phyloP scores from a whole-genome alignment of 345 rosid genomes.

The Citrus australasica region DNA sequence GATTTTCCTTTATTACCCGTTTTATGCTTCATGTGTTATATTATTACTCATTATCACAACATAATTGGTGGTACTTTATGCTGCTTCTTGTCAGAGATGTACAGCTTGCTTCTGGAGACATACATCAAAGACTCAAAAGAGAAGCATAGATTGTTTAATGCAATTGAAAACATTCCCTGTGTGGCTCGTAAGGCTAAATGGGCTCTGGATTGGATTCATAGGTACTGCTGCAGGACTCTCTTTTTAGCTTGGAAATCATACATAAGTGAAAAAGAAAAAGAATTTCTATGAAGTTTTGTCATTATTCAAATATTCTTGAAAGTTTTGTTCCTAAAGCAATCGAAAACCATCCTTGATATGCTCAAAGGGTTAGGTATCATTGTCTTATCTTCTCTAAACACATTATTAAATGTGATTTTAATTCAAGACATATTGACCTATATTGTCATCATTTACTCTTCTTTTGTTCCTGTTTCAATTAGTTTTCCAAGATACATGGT shows the following conservation, averaged over 20 bases:
- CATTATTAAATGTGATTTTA: background rate
- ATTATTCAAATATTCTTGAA: background rate
- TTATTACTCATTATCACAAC: background rate
- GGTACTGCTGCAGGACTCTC: slow-evolving; percentile 28
- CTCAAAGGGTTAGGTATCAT: background rate
- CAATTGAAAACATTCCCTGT: slow-evolving; percentile 78
- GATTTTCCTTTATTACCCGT: background rate
- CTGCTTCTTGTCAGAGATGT: slow-evolving; percentile 59
- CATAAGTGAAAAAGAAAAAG: background rate
- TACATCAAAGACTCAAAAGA: slow-evolving; percentile 77
- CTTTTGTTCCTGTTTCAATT: background rate
- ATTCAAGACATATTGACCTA: background rate
- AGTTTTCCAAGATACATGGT: background rate
- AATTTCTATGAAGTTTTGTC: background rate
- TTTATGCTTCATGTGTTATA: background rate
- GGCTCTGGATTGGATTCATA: slow-evolving; percentile 82
- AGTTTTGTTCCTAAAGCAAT: background rate
- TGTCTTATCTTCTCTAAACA: background rate
- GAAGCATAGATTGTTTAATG: slow-evolving; percentile 82
- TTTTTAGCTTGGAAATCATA: background rate
- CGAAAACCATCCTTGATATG: background rate
- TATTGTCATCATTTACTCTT: background rate
- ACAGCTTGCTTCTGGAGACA: slow-evolving; percentile 90
- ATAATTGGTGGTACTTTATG: slow-evolving; percentile 14
- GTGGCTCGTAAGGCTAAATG: slow-evolving; percentile 77